Evolutionary conservation across 129 eudicot genomes (phyloP).

Genomic region (Lactuca saligna): DNA sequence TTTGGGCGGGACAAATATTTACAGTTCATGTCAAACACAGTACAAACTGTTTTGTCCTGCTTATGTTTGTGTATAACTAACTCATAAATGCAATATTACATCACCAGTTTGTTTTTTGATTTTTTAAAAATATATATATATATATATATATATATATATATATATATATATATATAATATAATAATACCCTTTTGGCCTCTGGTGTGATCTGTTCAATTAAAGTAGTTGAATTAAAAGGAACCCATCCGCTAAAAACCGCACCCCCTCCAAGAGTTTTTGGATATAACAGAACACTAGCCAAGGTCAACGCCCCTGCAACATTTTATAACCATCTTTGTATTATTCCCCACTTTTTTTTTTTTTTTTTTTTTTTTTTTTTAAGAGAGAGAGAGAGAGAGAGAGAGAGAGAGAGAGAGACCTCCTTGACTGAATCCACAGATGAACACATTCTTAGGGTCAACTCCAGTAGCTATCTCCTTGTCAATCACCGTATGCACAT

Average conservation of each 20-base stretch:
- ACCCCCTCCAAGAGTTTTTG: conserved; percentile 92
- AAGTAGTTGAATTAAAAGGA: conserved; percentile 67
- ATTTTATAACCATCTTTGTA: conserved; percentile 14
- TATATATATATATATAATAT: no score
- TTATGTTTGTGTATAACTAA: background rate
- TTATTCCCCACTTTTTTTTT: background rate
- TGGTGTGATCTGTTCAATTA: conserved; percentile 57
- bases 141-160: no score
- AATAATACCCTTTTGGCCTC: conserved; percentile 74
- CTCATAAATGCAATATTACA: background rate
- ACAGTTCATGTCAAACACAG: background rate
- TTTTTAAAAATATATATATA: background rate
- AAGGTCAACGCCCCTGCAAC: conserved; percentile 90
- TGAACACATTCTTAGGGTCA: conserved; percentile 74
- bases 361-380: background rate
- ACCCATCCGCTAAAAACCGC: conserved; percentile 98
- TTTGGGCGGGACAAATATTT: no score
- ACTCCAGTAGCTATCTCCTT: conserved; percentile 85
- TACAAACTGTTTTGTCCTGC: background rate
- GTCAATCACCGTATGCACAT: conserved; percentile 83
- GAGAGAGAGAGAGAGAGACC: conserved; percentile 49
- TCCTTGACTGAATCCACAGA: conserved; percentile 99
- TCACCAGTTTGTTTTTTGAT: background rate
- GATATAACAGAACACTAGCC: conserved; percentile 84
- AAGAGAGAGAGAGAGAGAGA: conserved; percentile 26